phyloP scores from a whole-genome alignment of 1,139 yeast species.

The Pneumocystis jirovecii region DNA sequence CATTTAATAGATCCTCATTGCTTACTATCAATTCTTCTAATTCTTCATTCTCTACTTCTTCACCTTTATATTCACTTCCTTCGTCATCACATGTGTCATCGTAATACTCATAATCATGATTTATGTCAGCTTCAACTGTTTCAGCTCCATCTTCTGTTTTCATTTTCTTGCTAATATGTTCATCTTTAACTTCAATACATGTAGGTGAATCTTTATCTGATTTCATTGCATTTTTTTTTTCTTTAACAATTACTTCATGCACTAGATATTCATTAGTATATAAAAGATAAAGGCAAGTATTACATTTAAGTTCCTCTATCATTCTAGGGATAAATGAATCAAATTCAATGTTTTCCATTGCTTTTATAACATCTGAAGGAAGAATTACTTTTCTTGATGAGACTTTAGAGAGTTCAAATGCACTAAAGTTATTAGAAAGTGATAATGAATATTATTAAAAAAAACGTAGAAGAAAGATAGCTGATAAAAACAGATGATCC shows the following conservation, averaged over 20 bases:
- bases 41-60: background rate
- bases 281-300: background rate
- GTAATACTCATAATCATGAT: background rate
- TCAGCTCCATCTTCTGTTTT: background rate
- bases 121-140: background rate
- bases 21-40: background rate
- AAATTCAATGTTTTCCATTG: slow-evolving; percentile 23
- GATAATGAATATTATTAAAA: slow-evolving; percentile 11
- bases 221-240: background rate
- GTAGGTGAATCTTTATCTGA: background rate
- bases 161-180: background rate
- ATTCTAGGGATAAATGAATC: slow-evolving; percentile 22
- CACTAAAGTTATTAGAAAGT: slow-evolving; percentile 11
- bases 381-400: slow-evolving; percentile 23
- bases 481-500: slow-evolving; percentile 27
- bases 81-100: background rate
- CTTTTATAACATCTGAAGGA: slow-evolving; percentile 25
- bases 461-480: slow-evolving; percentile 22
- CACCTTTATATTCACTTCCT: background rate
- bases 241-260: background rate
- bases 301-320: slow-evolving; percentile 8
- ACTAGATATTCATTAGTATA: background rate
- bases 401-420: slow-evolving; percentile 22
- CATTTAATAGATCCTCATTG: background rate
- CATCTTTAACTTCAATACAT: background rate